Evolutionary conservation across 306 rosid species (phyloP).

Genomic region (Glycyrrhiza uralensis): DNA sequence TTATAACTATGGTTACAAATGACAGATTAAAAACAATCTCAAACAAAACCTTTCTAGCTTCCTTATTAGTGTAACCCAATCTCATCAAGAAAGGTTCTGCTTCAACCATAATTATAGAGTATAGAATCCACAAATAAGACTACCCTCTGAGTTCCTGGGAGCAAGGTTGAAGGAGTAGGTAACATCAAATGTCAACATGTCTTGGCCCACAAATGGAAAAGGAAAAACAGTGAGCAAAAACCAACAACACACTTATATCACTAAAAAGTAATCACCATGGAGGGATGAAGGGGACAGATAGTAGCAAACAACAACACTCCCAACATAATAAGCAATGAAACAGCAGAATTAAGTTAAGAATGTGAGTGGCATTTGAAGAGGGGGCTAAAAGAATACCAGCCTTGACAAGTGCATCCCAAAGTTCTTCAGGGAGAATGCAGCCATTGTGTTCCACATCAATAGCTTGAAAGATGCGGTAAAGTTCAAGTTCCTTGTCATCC

Average conservation of each 20-base stretch:
- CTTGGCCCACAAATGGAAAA: conserved; percentile 14
- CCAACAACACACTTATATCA: not conserved
- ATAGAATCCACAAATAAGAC: conserved; percentile 2
- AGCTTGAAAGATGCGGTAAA: conserved; percentile 55
- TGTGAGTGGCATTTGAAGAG: not conserved
- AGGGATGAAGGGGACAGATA: not conserved
- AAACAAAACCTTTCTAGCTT: not conserved
- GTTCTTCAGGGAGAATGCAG: conserved; percentile 56
- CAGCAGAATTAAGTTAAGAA: not conserved
- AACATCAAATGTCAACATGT: not conserved
- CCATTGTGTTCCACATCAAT: conserved; percentile 58
- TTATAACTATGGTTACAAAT: not conserved
- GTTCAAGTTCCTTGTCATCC: conserved; percentile 59
- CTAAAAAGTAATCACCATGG: not conserved
- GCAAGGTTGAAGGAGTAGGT: conserved; percentile 2
- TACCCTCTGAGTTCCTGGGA: not conserved
- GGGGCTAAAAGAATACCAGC: conserved; percentile 44
- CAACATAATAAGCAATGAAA: not conserved
- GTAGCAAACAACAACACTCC: not conserved
- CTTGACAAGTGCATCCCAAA: conserved; percentile 59
- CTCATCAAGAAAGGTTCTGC: not conserved
- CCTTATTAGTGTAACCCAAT: not conserved
- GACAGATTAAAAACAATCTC: not conserved
- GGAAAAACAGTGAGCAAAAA: not conserved
- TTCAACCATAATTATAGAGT: no score